Conservation (phyloP, 768 basidiomycete genomes). For the Cystofilobasidium macerans region DNA sequence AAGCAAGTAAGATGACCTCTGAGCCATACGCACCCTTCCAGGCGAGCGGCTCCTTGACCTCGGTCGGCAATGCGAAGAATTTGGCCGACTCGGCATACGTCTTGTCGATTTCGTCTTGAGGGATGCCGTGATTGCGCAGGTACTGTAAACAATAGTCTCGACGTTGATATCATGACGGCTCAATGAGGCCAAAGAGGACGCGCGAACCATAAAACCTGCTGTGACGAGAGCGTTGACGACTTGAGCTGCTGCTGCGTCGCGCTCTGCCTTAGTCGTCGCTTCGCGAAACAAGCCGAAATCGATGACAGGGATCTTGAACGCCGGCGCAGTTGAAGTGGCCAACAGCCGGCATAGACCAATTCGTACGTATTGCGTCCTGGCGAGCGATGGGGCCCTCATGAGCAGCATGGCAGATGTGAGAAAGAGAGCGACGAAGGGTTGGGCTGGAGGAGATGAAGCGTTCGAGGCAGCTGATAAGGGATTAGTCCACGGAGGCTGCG, state of each 20-base stretch:
- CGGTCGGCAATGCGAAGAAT: slow-evolving; percentile 58
- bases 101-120: slow-evolving; percentile 47
- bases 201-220: slow-evolving; percentile 24
- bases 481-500: no score
- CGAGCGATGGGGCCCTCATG: no score
- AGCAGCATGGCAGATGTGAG: no score
- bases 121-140: slow-evolving; percentile 60
- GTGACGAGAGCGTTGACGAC: slow-evolving; percentile 69
- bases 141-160: no score
- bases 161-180: not conserved
- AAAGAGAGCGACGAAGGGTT: no score
- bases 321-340: not conserved
- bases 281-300: slow-evolving; percentile 60
- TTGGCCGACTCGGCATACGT: slow-evolving; percentile 57
- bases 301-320: slow-evolving; percentile 53
- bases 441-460: no score
- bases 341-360: no score
- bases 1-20: no score
- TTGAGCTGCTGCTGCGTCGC: slow-evolving; percentile 52
- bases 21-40: slow-evolving; percentile 13
- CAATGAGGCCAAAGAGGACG: slow-evolving; percentile 53
- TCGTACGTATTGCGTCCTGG: no score
- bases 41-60: slow-evolving; percentile 46
- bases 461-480: no score
- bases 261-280: slow-evolving; percentile 47